Conservation (phyloP, 768 basidiomycete genomes). For the Leccinum barrowsii region DNA sequence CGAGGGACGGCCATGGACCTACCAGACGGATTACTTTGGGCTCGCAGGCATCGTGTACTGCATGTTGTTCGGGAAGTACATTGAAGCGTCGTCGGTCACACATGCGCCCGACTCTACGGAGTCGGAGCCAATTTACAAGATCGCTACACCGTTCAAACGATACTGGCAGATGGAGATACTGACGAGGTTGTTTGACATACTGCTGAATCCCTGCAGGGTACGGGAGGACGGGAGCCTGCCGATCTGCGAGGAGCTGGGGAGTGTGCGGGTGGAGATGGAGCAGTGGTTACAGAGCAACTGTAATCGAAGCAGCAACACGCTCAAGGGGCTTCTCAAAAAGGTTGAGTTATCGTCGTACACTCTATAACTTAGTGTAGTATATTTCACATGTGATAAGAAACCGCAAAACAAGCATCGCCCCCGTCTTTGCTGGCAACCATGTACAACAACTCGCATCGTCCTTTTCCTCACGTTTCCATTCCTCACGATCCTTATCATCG, state of each 20-base stretch:
- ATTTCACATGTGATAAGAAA: constrained; percentile 21
- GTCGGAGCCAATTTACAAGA: constrained; percentile 47
- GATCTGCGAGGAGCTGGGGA: constrained; percentile 61
- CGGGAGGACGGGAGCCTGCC: constrained; percentile 62
- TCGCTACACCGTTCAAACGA: constrained; percentile 78
- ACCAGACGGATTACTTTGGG: constrained; percentile 96
- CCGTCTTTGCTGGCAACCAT: constrained; percentile 9
- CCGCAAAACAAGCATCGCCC: not conserved
- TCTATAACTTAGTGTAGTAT: constrained; percentile 10
- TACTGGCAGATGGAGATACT: constrained; percentile 95
- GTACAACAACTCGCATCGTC: constrained; percentile 26
- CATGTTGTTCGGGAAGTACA: constrained; percentile 96
- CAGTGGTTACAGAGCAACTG: constrained; percentile 82
- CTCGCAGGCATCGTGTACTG: constrained; percentile 92
- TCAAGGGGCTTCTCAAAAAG: constrained; percentile 82
- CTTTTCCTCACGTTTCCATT: constrained; percentile 37
- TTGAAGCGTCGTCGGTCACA: constrained; percentile 64
- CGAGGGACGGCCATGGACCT: constrained; percentile 84
- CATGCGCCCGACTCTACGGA: constrained; percentile 32
- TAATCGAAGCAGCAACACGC: constrained; percentile 74
- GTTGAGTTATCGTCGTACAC: constrained; percentile 55
- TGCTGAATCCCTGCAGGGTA: constrained; percentile 78
- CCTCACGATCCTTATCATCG: constrained; percentile 35
- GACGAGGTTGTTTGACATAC: constrained; percentile 75
- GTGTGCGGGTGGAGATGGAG: constrained; percentile 79